These are phyloP conservation scores for Ligustrum vulgare DNA, from an alignment of 257 asterid species.

Conservation along the genomic window DNA sequence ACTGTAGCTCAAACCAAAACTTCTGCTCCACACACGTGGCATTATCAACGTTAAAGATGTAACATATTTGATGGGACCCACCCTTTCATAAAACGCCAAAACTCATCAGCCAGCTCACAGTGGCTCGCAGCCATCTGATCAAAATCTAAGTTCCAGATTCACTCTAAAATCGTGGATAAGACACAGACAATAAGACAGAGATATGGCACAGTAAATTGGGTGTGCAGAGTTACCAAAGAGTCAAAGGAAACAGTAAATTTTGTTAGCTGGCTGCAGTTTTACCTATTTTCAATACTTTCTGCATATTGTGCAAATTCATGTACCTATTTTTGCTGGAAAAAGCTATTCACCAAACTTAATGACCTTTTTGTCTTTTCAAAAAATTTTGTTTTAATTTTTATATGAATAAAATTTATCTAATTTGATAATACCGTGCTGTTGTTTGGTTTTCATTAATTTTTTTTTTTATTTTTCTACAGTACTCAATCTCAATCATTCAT, in stretches of 20 bases:
- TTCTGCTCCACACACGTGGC: constrained; percentile 9
- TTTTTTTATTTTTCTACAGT: too few species aligned
- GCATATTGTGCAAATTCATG: background rate
- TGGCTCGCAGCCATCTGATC: background rate
- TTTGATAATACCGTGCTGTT: too few species aligned
- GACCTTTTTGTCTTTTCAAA: too few species aligned
- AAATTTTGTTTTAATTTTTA: too few species aligned
- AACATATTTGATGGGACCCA: background rate
- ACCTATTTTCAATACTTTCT: constrained; percentile 7
- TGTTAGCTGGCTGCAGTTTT: constrained; percentile 14
- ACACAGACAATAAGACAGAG: constrained; percentile 14
- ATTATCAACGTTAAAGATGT: background rate
- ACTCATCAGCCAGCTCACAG: background rate
- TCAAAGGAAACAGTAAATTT: constrained; percentile 42
- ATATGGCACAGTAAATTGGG: constrained; percentile 28
- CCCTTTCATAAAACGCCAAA: constrained; percentile 25
- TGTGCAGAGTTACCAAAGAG: constrained; percentile 33
- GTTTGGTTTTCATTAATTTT: too few species aligned
- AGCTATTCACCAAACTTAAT: too few species aligned
- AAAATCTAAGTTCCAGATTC: constrained; percentile 23
- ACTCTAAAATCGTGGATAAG: constrained; percentile 18
- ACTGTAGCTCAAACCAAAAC: background rate
- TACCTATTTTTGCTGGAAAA: too few species aligned
- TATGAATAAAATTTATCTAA: too few species aligned
- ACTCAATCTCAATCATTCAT: too few species aligned